These are phyloP conservation scores for Taphrina communis DNA, from an alignment of 1,139 yeast species.

Conservation along the genomic window DNA sequence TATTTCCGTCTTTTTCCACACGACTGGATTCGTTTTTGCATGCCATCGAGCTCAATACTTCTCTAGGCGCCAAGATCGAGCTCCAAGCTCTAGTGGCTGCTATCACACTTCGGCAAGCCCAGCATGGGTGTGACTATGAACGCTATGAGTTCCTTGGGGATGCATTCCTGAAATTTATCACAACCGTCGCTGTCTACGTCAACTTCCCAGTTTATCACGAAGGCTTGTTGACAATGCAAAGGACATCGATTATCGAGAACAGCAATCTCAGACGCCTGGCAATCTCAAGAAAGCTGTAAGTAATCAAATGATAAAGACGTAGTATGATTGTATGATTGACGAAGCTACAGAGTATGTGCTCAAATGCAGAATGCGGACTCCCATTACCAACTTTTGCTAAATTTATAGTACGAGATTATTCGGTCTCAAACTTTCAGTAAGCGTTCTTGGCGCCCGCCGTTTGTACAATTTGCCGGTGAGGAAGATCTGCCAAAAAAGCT, in stretches of 20 bases:
- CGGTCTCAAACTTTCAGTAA: slow-evolving; percentile 7
- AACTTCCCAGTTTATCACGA: slow-evolving; percentile 40
- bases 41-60: slow-evolving; percentile 34
- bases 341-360: neutral
- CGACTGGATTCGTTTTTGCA: slow-evolving; percentile 40
- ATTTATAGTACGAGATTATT: slow-evolving; percentile 12
- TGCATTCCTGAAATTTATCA: slow-evolving; percentile 41
- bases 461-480: neutral
- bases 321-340: neutral
- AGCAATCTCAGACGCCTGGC: slow-evolving; percentile 37
- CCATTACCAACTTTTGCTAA: neutral
- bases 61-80: slow-evolving; percentile 15
- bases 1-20: slow-evolving; percentile 33
- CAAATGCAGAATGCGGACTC: neutral
- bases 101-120: slow-evolving; percentile 37
- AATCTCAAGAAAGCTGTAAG: slow-evolving; percentile 17
- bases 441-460: slow-evolving; percentile 20
- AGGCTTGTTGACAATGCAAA: slow-evolving; percentile 38
- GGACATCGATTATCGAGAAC: slow-evolving; percentile 41
- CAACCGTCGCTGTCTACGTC: slow-evolving; percentile 41
- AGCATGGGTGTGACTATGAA: slow-evolving; percentile 41
- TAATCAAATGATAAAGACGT: neutral
- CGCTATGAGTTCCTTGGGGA: slow-evolving; percentile 44
- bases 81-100: slow-evolving; percentile 36
- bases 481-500: slow-evolving; percentile 4